Percentiles rank a stretch among this genome's conserved stretches.
These are phyloP conservation scores for Aphanocladium album DNA, from an alignment of 2,329 filamentous ascomycete genomes.

Conservation along the genomic window DNA sequence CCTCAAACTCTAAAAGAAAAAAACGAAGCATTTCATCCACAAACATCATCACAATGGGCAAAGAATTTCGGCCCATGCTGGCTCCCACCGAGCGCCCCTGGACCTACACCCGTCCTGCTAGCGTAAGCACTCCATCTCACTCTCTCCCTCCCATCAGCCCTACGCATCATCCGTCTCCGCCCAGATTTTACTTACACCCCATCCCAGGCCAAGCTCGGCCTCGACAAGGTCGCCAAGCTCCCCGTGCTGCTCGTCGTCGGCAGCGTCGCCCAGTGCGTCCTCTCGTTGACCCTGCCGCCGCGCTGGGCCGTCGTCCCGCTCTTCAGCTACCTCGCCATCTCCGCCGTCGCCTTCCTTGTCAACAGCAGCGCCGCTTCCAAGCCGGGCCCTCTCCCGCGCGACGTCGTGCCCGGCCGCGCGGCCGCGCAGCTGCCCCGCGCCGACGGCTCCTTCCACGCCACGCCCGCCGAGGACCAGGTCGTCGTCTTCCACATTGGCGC, in stretches of 20 bases:
- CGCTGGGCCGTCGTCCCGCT: constrained; percentile 30
- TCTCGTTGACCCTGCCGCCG: constrained; percentile 29
- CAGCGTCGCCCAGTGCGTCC: constrained; percentile 28
- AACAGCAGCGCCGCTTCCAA: constrained; percentile 26
- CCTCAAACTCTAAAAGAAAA: background rate
- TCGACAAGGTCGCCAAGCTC: constrained; percentile 29
- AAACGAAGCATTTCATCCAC: background rate
- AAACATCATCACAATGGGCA: background rate
- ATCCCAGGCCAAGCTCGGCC: constrained; percentile 21
- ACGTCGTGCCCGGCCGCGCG: constrained; percentile 28
- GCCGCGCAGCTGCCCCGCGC: constrained; percentile 29
- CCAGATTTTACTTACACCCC: constrained; percentile 15
- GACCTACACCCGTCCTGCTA: constrained; percentile 14
- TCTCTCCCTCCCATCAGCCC: background rate
- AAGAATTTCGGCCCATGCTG: constrained; percentile 22
- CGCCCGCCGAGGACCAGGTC: constrained; percentile 25
- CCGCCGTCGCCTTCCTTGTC: constrained; percentile 25
- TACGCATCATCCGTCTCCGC: background rate
- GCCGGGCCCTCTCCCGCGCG: constrained; percentile 18
- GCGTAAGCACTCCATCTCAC: background rate
- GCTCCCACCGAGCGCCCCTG: constrained; percentile 19
- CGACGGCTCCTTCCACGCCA: constrained; percentile 22
- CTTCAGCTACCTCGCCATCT: constrained; percentile 6
- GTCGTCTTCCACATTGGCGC: constrained; percentile 42
- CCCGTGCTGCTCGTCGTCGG: constrained; percentile 29